These are phyloP conservation scores for Calonectria fujianensis DNA, from an alignment of 2,329 filamentous ascomycete genomes.

Conservation along the genomic window DNA sequence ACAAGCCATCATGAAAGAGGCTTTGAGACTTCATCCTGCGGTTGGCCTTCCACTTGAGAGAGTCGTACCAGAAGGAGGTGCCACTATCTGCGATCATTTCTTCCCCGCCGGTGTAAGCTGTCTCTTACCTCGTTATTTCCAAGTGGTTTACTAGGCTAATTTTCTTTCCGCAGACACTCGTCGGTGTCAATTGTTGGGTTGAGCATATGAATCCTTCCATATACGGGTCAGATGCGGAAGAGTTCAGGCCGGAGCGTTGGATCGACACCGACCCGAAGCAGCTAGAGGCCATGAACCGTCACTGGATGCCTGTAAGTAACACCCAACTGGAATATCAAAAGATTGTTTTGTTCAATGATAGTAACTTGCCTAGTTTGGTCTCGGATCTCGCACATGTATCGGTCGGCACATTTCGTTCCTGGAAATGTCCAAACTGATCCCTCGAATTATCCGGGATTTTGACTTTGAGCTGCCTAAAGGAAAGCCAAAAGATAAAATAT, in stretches of 20 bases:
- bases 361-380: background rate
- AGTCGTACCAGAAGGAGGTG: constrained; percentile 13
- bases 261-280: constrained; percentile 7
- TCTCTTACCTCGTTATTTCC: background rate
- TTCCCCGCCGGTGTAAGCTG: constrained; percentile 1
- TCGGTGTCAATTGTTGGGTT: constrained; percentile 6
- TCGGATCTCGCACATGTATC: constrained; percentile 4
- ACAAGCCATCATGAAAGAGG: constrained; percentile 16
- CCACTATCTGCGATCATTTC: constrained; percentile 6
- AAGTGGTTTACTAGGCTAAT: background rate
- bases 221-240: background rate
- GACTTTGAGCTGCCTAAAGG: constrained; percentile 6
- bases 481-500: constrained; percentile 12
- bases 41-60: constrained; percentile 13
- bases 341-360: background rate
- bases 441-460: constrained; percentile 2
- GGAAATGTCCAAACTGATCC: constrained; percentile 10
- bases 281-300: background rate
- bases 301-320: constrained; percentile 4
- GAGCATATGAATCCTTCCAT: constrained; percentile 14
- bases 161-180: background rate
- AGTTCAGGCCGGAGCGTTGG: constrained; percentile 2
- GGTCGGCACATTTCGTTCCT: constrained; percentile 8
- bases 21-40: constrained; percentile 6
- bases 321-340: too few species aligned